Conservation (phyloP, 2,329 filamentous ascomycete genomes). For the Pseudogymnoascus sp. region DNA sequence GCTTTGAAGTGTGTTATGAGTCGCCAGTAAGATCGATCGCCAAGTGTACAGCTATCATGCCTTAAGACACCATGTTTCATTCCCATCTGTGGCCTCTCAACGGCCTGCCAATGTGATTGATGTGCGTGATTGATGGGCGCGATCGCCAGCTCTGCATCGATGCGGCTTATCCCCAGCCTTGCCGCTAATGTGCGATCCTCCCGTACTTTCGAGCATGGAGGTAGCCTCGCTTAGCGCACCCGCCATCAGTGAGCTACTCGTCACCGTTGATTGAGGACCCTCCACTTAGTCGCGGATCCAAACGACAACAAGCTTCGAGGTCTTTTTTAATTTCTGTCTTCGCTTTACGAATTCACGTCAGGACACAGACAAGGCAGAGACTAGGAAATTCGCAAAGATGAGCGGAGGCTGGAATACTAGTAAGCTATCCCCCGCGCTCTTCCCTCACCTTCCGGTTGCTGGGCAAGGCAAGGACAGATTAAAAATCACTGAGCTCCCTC, state of each 20-base stretch:
- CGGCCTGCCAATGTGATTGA: not conserved
- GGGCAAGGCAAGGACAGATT: constrained; percentile 20
- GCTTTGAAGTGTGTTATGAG: not conserved
- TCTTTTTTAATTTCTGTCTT: not conserved
- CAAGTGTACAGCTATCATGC: not conserved
- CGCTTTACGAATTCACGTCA: not conserved
- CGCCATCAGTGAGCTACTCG: not conserved
- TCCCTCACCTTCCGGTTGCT: not conserved
- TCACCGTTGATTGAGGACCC: not conserved
- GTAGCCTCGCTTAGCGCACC: not conserved
- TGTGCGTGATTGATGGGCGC: not conserved
- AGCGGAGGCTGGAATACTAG: constrained; percentile 86
- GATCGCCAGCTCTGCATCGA: not conserved
- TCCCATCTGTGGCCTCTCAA: not conserved
- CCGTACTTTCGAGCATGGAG: not conserved
- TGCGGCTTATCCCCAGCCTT: not conserved
- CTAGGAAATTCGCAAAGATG: constrained; percentile 36
- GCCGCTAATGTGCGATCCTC: not conserved
- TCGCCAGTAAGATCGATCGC: not conserved
- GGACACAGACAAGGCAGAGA: not conserved
- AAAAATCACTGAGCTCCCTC: constrained; percentile 26
- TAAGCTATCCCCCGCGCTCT: constrained; percentile 13
- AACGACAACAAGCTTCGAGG: not conserved
- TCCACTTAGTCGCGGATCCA: not conserved
- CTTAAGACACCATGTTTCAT: constrained; percentile 1